These are phyloP conservation scores for Spirogloea muscicola DNA, from an alignment of 139 green algal genomes.

Conservation along the genomic window DNA sequence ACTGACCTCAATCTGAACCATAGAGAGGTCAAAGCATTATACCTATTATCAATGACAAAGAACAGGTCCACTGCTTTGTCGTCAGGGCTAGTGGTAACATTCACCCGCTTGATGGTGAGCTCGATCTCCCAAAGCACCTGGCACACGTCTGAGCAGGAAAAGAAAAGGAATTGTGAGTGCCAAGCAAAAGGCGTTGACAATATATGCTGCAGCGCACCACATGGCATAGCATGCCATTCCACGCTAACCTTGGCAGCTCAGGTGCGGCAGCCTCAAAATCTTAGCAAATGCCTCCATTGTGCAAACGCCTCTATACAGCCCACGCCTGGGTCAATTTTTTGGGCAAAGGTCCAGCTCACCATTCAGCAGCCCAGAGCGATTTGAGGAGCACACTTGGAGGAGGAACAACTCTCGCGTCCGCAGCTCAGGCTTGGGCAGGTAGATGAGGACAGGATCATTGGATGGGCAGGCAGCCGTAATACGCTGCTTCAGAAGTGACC, in stretches of 20 bases:
- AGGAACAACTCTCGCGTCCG: conserved; percentile 21
- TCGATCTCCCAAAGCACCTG: conserved; percentile 65
- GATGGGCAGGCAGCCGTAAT: conserved; percentile 31
- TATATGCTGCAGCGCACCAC: too few species aligned
- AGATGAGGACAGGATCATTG: conserved; percentile 13
- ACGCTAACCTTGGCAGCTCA: too few species aligned
- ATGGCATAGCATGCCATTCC: too few species aligned
- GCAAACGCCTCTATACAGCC: too few species aligned
- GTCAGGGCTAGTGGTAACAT: conserved; percentile 63
- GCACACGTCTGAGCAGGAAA: conserved; percentile 60
- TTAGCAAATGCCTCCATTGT: too few species aligned
- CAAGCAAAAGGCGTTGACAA: too few species aligned
- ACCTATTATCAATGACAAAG: conserved; percentile 65
- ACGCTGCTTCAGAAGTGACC: conserved; percentile 40
- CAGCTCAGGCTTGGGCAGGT: neutral
- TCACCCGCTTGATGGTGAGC: conserved; percentile 56
- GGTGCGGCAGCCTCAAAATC: too few species aligned
- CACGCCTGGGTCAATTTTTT: too few species aligned
- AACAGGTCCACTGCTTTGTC: conserved; percentile 68
- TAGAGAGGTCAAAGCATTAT: too few species aligned
- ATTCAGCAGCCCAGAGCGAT: conserved; percentile 36
- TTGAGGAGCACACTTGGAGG: conserved; percentile 30
- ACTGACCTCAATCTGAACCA: too few species aligned
- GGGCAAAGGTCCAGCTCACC: conserved; percentile 15
- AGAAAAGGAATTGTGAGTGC: too few species aligned